Evolutionary conservation across 2,329 filamentous ascomycete genomes (phyloP), one percentile per base, ranked within the genome.

Genomic region (Metarhizium album): DNA sequence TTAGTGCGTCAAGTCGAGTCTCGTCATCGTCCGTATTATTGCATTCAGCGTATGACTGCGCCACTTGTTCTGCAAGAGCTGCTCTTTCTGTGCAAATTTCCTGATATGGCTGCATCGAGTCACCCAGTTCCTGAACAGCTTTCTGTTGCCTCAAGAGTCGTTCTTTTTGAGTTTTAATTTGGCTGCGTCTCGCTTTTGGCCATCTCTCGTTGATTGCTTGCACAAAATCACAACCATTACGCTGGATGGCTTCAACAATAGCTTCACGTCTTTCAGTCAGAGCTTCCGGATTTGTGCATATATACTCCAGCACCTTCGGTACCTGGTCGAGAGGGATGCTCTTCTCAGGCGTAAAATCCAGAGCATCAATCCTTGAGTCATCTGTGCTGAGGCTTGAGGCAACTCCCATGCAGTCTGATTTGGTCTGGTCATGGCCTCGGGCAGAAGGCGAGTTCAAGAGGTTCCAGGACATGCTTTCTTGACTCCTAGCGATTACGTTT

Each of bases 1-100:
- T 70, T 37, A 81, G 59, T 35, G 73, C 67, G 52, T 79, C 75
- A 8, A 80, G 63, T 40, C 66, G 69, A 33, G 62, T 59, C 57
- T 81, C 77, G 22, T 78, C 74, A 9, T 74, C 71, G 2, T 74
- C 71, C 1, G 74, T 80, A 46, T 80, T 72, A 14, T 74, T 59
- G 23, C 71, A 71, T 9, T 76, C 69, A 14, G 69, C 70, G 53
- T 79, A 82, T 0, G 73, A 73, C 51, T 74, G 66, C 3, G 70
- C 68, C 46, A 81, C 71, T 47, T 70, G 66, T 45, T 70, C 62
- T 0, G 75, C 66, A 22, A 81, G 61, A 5, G 65, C 59, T 52
- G 80, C 72, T 43, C 70, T 70, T 54, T 73, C 70, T 16, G 63
- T 62, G 40, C 64, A 64, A 13, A 80, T 61, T 2, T 64, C 58